phyloP scores from a whole-genome alignment of 106 monocot species.

The Alisma plantagoaquatica region DNA sequence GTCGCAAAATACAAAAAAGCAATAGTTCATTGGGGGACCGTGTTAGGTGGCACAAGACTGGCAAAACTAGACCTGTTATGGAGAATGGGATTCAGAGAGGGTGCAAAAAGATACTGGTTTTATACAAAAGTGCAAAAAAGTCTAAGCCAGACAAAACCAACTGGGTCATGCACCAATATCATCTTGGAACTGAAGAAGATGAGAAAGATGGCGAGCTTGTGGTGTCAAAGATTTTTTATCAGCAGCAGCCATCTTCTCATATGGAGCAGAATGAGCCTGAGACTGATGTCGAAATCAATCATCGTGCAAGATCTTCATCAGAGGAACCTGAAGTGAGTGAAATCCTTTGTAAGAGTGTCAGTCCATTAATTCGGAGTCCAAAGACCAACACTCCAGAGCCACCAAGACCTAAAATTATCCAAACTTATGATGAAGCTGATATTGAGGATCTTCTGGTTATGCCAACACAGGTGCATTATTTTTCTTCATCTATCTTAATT shows the following conservation, averaged over 20 bases:
- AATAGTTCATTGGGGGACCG: slow-evolving; percentile 23
- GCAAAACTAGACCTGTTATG: slow-evolving; percentile 71
- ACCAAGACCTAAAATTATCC: slow-evolving; percentile 20
- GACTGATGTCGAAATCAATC: slow-evolving; percentile 8
- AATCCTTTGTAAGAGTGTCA: slow-evolving; percentile 14
- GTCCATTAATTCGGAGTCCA: slow-evolving; percentile 76
- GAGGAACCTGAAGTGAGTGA: slow-evolving; percentile 4
- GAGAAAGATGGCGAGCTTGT: slow-evolving; percentile 79
- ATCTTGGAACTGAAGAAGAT: slow-evolving; percentile 81
- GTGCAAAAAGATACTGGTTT: slow-evolving; percentile 94
- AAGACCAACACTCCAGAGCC: slow-evolving; percentile 52
- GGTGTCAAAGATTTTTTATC: slow-evolving; percentile 79
- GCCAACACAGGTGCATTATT: not conserved
- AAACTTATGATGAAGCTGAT: slow-evolving; percentile 16
- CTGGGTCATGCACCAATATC: slow-evolving; percentile 99
- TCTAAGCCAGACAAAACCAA: slow-evolving; percentile 70
- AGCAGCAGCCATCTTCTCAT: slow-evolving; percentile 27
- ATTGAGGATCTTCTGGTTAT: no score
- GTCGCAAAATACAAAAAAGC: slow-evolving; percentile 44
- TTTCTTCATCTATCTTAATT: slow-evolving; percentile 9
- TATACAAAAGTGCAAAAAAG: slow-evolving; percentile 52
- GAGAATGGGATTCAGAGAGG: slow-evolving; percentile 68
- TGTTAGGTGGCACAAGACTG: slow-evolving; percentile 95
- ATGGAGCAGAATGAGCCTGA: slow-evolving; percentile 24
- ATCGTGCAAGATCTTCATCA: no score